phyloP scores from a whole-genome alignment of 345 rosid genomes.

The Eucalyptus pumila region DNA sequence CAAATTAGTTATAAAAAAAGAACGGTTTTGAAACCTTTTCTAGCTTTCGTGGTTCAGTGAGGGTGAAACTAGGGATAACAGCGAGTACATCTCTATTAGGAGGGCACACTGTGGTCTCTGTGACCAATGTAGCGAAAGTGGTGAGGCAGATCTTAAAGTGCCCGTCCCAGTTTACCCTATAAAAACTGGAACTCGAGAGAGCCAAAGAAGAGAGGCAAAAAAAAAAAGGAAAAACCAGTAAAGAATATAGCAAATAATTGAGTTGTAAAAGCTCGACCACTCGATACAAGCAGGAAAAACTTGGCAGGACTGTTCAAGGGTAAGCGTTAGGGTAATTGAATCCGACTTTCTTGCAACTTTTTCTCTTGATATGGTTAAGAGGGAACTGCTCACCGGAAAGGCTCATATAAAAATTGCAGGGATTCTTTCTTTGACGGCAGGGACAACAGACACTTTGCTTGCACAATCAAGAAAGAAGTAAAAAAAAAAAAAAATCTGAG shows the following conservation, averaged over 20 bases:
- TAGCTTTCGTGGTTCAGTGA: neutral
- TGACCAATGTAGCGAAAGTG: constrained; percentile 70
- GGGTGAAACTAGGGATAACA: constrained; percentile 14
- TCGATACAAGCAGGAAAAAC: neutral
- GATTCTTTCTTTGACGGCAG: neutral
- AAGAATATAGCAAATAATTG: neutral
- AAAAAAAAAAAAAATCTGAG: neutral
- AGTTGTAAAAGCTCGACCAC: neutral
- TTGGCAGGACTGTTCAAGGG: neutral
- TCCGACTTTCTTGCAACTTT: neutral
- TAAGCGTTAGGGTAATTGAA: neutral
- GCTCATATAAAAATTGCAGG: neutral
- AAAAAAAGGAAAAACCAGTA: neutral
- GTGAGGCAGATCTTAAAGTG: constrained; percentile 56
- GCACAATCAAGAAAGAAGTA: neutral
- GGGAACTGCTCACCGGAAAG: neutral
- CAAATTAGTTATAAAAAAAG: neutral
- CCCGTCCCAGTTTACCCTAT: constrained; percentile 15
- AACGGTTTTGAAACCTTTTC: neutral
- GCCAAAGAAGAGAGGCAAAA: neutral
- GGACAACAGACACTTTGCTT: neutral
- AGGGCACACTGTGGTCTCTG: constrained; percentile 15
- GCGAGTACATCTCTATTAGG: constrained; percentile 44
- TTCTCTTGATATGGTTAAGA: neutral
- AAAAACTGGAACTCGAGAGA: neutral